Evolutionary conservation across 495 filamentous ascomycete genomes (phyloP).

Genomic region (Aspergillus asperescens): DNA sequence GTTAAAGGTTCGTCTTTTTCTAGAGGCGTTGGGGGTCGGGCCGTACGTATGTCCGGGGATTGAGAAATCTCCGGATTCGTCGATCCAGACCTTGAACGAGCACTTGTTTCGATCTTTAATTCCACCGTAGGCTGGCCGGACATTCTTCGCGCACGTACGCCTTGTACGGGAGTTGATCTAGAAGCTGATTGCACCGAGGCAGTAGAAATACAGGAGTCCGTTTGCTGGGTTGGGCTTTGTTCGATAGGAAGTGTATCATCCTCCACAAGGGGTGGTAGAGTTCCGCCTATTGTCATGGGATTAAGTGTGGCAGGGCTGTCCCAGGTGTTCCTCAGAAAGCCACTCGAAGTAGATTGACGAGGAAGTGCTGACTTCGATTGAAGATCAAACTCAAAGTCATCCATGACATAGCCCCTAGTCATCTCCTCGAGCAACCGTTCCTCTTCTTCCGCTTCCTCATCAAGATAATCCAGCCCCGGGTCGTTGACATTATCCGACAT

Average conservation of each 20-base stretch:
- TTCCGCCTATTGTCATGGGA: constrained; percentile 64
- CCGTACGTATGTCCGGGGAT: constrained; percentile 20
- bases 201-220: constrained; percentile 17
- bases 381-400: constrained; percentile 76
- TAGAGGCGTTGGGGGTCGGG: constrained; percentile 24
- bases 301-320: constrained; percentile 80
- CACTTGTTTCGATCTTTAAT: constrained; percentile 82
- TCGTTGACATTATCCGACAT: constrained; percentile 27
- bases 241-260: constrained; percentile 38
- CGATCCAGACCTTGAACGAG: constrained; percentile 39
- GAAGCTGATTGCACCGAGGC: constrained; percentile 10
- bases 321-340: constrained; percentile 78
- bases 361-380: constrained; percentile 72
- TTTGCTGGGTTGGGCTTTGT: constrained; percentile 25
- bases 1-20: constrained; percentile 28
- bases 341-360: constrained; percentile 83
- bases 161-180: constrained; percentile 40
- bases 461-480: constrained; percentile 46
- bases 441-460: constrained; percentile 84
- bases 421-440: constrained; percentile 90
- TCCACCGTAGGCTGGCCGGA: constrained; percentile 74
- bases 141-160: constrained; percentile 74
- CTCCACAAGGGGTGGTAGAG: constrained; percentile 74
- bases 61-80: constrained; percentile 40
- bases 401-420: constrained; percentile 79